A percentile compares a stretch with the other conserved stretches of the same genome.
phyloP scores from a whole-genome alignment of 352 stramenopile species.

The Globisporangium alternatum region DNA sequence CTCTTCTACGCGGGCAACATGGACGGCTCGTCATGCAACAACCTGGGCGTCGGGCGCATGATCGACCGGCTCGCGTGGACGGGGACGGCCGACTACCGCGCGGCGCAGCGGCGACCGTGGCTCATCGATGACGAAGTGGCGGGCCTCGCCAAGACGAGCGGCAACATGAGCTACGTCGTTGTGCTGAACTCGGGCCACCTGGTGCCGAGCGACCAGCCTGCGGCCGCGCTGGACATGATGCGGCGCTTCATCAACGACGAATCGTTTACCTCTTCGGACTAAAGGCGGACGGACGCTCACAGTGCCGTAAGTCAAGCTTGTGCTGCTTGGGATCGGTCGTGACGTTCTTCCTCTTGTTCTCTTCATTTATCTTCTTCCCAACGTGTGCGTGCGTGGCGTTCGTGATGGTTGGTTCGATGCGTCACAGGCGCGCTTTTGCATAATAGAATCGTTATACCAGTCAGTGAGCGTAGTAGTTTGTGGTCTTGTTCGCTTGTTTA shows the following conservation, averaged over 20 bases:
- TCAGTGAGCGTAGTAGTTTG: neutral
- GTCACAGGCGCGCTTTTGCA: constrained; percentile 1
- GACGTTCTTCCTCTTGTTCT: neutral
- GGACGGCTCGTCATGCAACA: constrained; percentile 81
- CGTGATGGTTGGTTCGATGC: constrained; percentile 1
- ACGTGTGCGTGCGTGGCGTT: neutral
- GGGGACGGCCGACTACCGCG: constrained; percentile 62
- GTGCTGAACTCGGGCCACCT: constrained; percentile 78
- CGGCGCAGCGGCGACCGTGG: constrained; percentile 57
- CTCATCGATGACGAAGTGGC: constrained; percentile 53
- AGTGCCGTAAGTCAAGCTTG: too few species aligned
- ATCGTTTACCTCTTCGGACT: constrained; percentile 20
- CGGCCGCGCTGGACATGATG: constrained; percentile 80
- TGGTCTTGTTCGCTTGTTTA: neutral
- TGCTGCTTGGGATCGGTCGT: too few species aligned
- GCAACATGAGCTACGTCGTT: constrained; percentile 83
- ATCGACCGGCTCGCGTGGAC: constrained; percentile 79
- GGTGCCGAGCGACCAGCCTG: constrained; percentile 67
- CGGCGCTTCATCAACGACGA: constrained; percentile 64
- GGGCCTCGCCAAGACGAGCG: constrained; percentile 61
- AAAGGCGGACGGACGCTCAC: neutral
- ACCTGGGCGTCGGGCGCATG: constrained; percentile 69
- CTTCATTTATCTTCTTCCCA: neutral
- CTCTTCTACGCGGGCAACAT: constrained; percentile 86
- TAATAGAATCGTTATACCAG: constrained; percentile 9